Evolutionary conservation across 1,139 yeast genomes (phyloP), one percentile per base, ranked within the genome.

Genomic region (Kodamaea derodonti): DNA sequence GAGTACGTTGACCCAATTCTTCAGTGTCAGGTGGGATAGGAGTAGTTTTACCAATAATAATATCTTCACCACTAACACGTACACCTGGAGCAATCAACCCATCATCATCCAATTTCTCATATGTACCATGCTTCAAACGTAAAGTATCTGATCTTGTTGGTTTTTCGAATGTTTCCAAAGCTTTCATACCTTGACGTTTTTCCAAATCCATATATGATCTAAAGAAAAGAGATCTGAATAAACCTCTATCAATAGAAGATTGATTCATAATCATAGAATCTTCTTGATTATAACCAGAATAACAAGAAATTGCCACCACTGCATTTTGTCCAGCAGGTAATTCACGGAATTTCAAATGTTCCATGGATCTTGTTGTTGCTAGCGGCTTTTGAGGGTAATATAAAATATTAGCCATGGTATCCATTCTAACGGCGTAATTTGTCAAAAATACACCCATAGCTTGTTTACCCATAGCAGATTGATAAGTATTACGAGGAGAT

Each of bases 231-330:
- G 97, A 88, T 67, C 99, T 75, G 71, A 92, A 92, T 51, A 92
- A 71, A 36, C 99, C 99, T 56, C 98, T 75, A 62, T 92, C 99
- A 56, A 92, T 92, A 25, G 96, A 85, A 16, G 95, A 84, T 69
- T 92, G 99, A 62, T 92, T 92, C 99, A 92, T 92, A 70, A 92
- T 92, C 95, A 92, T 88, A 31, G 98, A 94, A 84, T 92, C 99
- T 84, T 92, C 99, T 75, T 92, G 99, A 65, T 92, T 92, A 65
- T 92, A 92, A 58, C 99, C 99, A 29, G 95, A 85, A 66, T 92
- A 92, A 76, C 98, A 94, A 28, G 95, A 78, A 73, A 92, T 92
- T 26, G 98, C 98, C 32, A 92, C 99, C 62, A 92, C 81, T 25
- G 98, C 98, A 58, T 92, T 92, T 69, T 92, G 99, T 40, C 99